These are phyloP conservation scores for Gryganskiella cystojenkinii DNA, from an alignment of 192 early-diverging fungal species.

Conservation along the genomic window DNA sequence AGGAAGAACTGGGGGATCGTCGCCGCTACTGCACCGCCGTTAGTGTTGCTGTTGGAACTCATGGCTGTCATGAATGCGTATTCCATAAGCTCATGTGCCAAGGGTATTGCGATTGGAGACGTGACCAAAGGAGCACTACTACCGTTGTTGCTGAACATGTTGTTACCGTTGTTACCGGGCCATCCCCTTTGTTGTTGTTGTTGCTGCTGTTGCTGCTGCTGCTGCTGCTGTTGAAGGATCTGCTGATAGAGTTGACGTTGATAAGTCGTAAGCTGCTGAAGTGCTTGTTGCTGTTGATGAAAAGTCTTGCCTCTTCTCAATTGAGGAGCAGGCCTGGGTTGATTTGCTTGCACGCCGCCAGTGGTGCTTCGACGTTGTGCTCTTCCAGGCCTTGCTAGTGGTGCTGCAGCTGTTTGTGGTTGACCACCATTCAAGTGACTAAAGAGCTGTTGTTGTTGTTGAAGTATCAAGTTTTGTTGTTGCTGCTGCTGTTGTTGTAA, in stretches of 20 bases:
- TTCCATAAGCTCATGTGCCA: conserved; percentile 46
- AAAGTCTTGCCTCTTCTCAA: conserved; percentile 39
- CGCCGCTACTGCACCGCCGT: neutral
- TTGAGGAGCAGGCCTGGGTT: conserved; percentile 6
- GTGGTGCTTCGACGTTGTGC: neutral
- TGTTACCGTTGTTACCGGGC: conserved; percentile 1
- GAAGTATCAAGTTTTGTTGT: neutral
- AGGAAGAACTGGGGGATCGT: conserved; percentile 5
- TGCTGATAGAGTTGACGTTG: conserved; percentile 47
- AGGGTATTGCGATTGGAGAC: conserved; percentile 10
- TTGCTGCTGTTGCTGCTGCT: conserved; percentile 23
- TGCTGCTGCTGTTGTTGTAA: conserved; percentile 21
- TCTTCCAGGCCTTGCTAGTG: neutral
- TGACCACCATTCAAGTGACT: neutral
- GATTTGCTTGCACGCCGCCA: neutral
- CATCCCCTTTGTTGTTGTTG: conserved; percentile 15
- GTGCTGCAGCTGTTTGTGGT: neutral
- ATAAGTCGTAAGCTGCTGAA: conserved; percentile 43
- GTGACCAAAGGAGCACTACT: neutral
- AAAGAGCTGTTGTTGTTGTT: neutral
- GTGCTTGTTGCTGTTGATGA: conserved; percentile 47
- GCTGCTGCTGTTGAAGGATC: conserved; percentile 20
- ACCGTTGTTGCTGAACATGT: neutral
- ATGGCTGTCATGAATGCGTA: conserved; percentile 32
- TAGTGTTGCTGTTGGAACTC: neutral